A percentile compares a stretch with the other conserved stretches of the same genome.
Evolutionary conservation across 371 early-diverging fungal species (phyloP).

Genomic region (Apophysomyces trapeziformis): DNA sequence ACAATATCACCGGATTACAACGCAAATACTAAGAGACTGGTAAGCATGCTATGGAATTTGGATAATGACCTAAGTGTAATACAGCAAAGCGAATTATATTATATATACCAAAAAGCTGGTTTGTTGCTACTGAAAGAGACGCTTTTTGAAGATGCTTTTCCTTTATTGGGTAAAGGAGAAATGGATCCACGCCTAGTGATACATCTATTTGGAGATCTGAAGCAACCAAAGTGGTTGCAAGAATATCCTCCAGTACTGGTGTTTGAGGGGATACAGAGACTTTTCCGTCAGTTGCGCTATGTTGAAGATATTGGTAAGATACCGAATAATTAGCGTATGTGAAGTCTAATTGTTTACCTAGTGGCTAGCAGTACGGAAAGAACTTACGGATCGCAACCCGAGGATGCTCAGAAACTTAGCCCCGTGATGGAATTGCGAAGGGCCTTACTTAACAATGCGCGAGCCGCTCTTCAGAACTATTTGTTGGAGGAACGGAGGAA

Average conservation of each 20-base stretch:
- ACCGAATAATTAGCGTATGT: too few species aligned
- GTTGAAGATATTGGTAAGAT: conserved; percentile 59
- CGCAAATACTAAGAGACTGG: conserved; percentile 49
- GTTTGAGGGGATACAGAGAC: conserved; percentile 49
- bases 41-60: conserved; percentile 1
- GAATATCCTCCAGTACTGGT: conserved; percentile 36
- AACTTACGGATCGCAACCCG: conserved; percentile 32
- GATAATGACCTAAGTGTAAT: conserved; percentile 5
- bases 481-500: conserved; percentile 46
- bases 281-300: conserved; percentile 42
- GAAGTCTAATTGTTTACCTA: background rate
- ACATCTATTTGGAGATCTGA: conserved; percentile 61
- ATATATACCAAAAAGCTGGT: conserved; percentile 73
- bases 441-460: conserved; percentile 61
- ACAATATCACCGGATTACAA: conserved; percentile 50
- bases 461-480: conserved; percentile 56
- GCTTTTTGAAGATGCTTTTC: conserved; percentile 72
- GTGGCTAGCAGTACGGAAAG: conserved; percentile 29
- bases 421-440: conserved; percentile 40
- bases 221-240: conserved; percentile 28
- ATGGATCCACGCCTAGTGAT: conserved; percentile 69
- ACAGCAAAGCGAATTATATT: conserved; percentile 55
- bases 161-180: conserved; percentile 63
- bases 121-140: conserved; percentile 67
- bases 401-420: conserved; percentile 23